Conservation (phyloP, 768 basidiomycete genomes). For the Tulasnella sp. region DNA sequence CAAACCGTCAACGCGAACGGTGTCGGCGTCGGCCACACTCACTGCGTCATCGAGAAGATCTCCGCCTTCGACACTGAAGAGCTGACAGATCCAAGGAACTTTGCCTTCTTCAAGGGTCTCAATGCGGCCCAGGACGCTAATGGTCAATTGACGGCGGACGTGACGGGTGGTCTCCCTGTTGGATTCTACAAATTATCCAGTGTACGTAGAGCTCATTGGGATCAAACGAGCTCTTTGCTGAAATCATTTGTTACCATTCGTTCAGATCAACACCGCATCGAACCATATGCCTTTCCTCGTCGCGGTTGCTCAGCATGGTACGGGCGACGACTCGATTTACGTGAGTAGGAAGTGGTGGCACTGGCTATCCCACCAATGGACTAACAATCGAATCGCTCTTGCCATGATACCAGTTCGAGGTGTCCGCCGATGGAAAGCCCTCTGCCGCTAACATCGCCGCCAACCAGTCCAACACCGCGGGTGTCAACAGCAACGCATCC, state of each 20-base stretch:
- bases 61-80: conserved; percentile 45
- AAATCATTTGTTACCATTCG: too few relatives aligned
- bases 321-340: conserved; percentile 58
- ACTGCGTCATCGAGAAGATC: conserved; percentile 55
- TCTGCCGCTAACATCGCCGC: background rate
- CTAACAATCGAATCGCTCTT: background rate
- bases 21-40: conserved; percentile 55
- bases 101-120: conserved; percentile 55
- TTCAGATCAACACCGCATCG: conserved; percentile 2
- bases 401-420: background rate
- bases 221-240: conserved; percentile 6
- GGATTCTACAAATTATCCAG: conserved; percentile 55
- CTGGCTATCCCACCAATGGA: too few relatives aligned
- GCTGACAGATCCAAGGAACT: conserved; percentile 49
- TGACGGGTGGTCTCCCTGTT: conserved; percentile 54
- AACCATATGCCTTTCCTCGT: conserved; percentile 43
- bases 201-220: background rate
- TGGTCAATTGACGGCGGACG: conserved; percentile 51
- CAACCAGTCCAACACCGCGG: background rate
- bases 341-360: background rate
- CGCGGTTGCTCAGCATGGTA: conserved; percentile 59
- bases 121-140: conserved; percentile 42
- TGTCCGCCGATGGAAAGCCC: background rate
- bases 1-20: conserved; percentile 53
- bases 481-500: background rate